Percentiles rank a stretch among this genome's conserved stretches.
Conservation (phyloP, 768 basidiomycete species). For the Antrodiella citrinella region DNA sequence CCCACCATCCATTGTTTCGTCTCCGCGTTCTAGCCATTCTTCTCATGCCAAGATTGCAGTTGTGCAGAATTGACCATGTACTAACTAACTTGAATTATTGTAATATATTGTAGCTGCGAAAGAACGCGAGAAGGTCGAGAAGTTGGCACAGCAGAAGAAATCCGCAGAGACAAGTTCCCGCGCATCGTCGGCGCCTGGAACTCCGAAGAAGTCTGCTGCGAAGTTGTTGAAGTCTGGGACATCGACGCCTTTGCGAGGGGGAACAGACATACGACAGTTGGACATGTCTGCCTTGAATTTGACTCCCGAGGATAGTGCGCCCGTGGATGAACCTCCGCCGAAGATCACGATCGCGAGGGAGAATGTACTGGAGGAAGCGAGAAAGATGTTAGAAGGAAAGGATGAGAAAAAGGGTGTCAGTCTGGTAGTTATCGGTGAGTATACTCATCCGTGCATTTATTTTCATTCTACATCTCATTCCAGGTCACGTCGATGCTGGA, state of each 20-base stretch:
- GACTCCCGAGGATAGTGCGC: slow-evolving; percentile 34
- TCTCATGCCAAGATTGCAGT: slow-evolving; percentile 20
- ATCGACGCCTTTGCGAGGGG: slow-evolving; percentile 26
- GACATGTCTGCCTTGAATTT: slow-evolving; percentile 76
- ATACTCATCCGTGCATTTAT: no score
- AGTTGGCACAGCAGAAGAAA: slow-evolving; percentile 40
- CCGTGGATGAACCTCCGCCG: slow-evolving; percentile 43
- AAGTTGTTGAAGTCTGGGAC: slow-evolving; percentile 4
- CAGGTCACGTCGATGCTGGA: slow-evolving; percentile 98
- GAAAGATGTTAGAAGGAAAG: slow-evolving; percentile 38
- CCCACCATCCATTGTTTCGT: slow-evolving; percentile 16
- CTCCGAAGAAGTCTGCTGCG: slow-evolving; percentile 32
- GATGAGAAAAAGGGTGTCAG: slow-evolving; percentile 65
- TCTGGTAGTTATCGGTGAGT: slow-evolving; percentile 83
- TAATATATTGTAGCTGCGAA: slow-evolving; percentile 52
- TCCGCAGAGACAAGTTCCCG: slow-evolving; percentile 10
- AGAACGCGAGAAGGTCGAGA: slow-evolving; percentile 73
- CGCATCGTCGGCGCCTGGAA: slow-evolving; percentile 15
- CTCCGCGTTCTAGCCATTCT: slow-evolving; percentile 23
- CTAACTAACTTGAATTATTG: slow-evolving; percentile 21
- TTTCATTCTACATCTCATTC: slow-evolving; percentile 2
- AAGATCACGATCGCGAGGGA: slow-evolving; percentile 65
- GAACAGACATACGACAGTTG: slow-evolving; percentile 46
- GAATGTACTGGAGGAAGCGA: slow-evolving; percentile 79
- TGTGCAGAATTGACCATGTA: slow-evolving; percentile 19